Conservation (phyloP, 768 basidiomycete species). For the Lactarius hengduanensis region DNA sequence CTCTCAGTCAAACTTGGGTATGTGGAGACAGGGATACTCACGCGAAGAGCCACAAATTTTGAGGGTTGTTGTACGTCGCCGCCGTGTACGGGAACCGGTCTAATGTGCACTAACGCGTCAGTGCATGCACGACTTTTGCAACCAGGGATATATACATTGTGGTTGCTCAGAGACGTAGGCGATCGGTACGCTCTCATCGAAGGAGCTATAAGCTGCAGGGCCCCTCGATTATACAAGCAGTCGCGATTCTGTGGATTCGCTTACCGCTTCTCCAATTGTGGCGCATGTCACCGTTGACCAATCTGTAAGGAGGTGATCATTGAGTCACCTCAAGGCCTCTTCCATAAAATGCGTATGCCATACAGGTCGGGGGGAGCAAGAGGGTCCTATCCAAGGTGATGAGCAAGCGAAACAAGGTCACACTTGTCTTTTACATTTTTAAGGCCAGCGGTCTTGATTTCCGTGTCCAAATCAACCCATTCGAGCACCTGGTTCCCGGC, state of each 20-base stretch:
- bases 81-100: constrained; percentile 23
- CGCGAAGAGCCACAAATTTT: constrained; percentile 25
- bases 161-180: constrained; percentile 37
- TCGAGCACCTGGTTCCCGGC: neutral
- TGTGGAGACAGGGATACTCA: neutral
- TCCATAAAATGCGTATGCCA: constrained; percentile 4
- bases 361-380: constrained; percentile 40
- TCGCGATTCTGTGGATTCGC: neutral
- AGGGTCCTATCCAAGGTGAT: constrained; percentile 32
- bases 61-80: constrained; percentile 26
- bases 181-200: constrained; percentile 36
- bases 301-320: neutral
- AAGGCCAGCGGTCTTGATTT: constrained; percentile 29
- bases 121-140: neutral
- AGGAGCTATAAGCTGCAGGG: constrained; percentile 26
- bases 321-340: neutral
- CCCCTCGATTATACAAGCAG: neutral
- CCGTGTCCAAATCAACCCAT: constrained; percentile 4
- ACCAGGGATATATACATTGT: constrained; percentile 27
- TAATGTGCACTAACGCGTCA: neutral
- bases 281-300: constrained; percentile 1
- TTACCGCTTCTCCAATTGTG: constrained; percentile 11
- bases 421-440: constrained; percentile 32
- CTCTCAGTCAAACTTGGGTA: neutral
- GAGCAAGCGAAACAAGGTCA: neutral